These are phyloP conservation scores for Zymoseptoria tritici DNA, from an alignment of 2,329 filamentous ascomycete species.

Conservation along the genomic window DNA sequence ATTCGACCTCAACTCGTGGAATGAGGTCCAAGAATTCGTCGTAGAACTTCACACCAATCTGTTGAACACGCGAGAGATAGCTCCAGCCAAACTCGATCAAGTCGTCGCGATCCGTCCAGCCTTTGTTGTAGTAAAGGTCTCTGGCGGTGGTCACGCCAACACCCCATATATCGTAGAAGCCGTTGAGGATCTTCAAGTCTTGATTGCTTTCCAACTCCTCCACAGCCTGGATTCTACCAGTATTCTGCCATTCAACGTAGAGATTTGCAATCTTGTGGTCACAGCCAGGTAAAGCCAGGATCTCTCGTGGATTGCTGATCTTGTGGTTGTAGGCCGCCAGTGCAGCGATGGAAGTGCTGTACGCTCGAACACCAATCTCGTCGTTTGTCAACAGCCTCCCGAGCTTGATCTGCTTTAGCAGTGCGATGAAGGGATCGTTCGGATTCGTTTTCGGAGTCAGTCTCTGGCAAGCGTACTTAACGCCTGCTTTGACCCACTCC, in stretches of 20 bases:
- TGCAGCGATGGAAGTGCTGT: constrained; percentile 77
- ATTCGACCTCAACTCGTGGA: constrained; percentile 63
- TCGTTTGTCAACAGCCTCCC: constrained; percentile 66
- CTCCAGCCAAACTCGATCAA: constrained; percentile 76
- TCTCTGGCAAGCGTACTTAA: constrained; percentile 73
- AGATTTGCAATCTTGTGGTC: constrained; percentile 70
- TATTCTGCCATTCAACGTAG: constrained; percentile 65
- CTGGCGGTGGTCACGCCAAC: constrained; percentile 74
- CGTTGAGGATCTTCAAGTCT: constrained; percentile 55
- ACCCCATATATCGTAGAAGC: constrained; percentile 87
- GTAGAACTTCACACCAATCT: constrained; percentile 91
- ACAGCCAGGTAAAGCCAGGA: constrained; percentile 63
- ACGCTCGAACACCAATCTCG: constrained; percentile 73
- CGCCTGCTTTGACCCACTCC: constrained; percentile 56
- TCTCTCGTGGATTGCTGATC: constrained; percentile 39
- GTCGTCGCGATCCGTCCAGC: constrained; percentile 81
- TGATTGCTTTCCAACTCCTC: constrained; percentile 57
- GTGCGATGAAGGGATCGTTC: constrained; percentile 66
- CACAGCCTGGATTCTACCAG: constrained; percentile 53
- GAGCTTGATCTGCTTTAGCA: constrained; percentile 66
- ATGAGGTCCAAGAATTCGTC: constrained; percentile 72
- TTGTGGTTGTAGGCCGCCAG: constrained; percentile 70
- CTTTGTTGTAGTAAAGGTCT: constrained; percentile 66
- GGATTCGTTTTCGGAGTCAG: constrained; percentile 61
- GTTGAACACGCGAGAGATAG: constrained; percentile 67